Conservation (phyloP, 2,329 filamentous ascomycete genomes). For the Macrophomina pseudophaseolina region DNA sequence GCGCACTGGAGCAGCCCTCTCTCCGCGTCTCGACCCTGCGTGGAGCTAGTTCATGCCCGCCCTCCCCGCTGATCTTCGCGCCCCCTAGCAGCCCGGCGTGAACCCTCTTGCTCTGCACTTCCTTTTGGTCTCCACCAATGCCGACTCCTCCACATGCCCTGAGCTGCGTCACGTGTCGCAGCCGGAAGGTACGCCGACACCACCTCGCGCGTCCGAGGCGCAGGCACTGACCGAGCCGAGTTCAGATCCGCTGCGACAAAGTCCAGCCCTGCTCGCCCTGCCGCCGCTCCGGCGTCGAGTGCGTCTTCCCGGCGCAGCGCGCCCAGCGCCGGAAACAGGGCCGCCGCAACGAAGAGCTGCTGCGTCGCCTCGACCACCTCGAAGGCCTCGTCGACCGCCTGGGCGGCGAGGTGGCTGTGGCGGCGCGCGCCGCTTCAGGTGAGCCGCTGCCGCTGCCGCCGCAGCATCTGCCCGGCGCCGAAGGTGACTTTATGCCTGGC, state of each 20-base stretch:
- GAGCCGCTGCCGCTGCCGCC: background rate
- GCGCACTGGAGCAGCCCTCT: too few relatives aligned
- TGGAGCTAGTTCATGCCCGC: too few relatives aligned
- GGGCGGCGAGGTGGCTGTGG: constrained; percentile 26
- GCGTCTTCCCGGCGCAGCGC: constrained; percentile 22
- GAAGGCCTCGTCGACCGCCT: constrained; percentile 24
- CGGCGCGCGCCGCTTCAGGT: background rate
- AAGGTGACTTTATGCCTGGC: background rate
- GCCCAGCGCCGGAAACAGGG: constrained; percentile 23
- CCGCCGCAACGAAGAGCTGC: constrained; percentile 26
- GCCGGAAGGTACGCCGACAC: background rate
- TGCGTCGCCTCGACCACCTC: constrained; percentile 25
- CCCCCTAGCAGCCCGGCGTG: too few relatives aligned
- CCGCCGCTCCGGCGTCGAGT: constrained; percentile 20
- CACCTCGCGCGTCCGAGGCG: background rate
- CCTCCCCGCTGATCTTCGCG: too few relatives aligned
- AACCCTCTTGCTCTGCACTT: background rate
- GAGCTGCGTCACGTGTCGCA: constrained; percentile 23
- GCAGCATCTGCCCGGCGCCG: background rate
- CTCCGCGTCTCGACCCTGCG: too few relatives aligned
- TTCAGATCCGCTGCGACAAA: constrained; percentile 25
- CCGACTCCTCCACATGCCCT: constrained; percentile 17
- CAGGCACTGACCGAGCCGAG: background rate
- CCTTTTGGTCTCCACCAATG: background rate
- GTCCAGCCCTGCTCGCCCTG: constrained; percentile 13